These are phyloP conservation scores for Candida lessepsii DNA, from an alignment of 805 yeast species.

Conservation along the genomic window DNA sequence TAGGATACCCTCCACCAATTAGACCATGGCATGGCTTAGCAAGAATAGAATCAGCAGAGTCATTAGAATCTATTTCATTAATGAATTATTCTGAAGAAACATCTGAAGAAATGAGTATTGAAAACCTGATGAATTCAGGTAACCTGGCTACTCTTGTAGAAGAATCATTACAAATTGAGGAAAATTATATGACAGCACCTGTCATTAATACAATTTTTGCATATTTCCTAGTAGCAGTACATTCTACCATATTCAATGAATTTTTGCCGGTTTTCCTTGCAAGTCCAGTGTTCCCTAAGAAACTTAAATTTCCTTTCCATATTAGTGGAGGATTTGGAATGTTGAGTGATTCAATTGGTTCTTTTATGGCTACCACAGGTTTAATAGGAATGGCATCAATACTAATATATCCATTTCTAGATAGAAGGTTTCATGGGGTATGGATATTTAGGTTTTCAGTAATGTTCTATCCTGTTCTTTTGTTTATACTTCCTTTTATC, in stretches of 20 bases:
- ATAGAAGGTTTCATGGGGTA: slow-evolving; percentile 19
- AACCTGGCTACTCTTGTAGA: background rate
- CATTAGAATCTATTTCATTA: background rate
- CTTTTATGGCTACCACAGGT: slow-evolving; percentile 35
- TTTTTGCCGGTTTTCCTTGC: slow-evolving; percentile 33
- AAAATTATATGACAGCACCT: slow-evolving; percentile 22
- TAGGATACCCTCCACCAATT: slow-evolving; percentile 26
- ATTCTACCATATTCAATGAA: slow-evolving; percentile 29
- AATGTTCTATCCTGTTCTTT: slow-evolving; percentile 31
- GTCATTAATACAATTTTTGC: slow-evolving; percentile 31
- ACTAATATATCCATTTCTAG: slow-evolving; percentile 34
- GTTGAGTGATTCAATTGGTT: slow-evolving; percentile 28
- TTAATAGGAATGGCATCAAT: slow-evolving; percentile 39
- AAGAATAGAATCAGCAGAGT: slow-evolving; percentile 30
- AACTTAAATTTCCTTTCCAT: slow-evolving; percentile 29
- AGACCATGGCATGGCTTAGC: slow-evolving; percentile 30
- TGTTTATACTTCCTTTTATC: slow-evolving; percentile 27
- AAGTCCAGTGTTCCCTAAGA: slow-evolving; percentile 23
- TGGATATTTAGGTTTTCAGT: slow-evolving; percentile 24
- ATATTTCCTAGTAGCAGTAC: slow-evolving; percentile 33
- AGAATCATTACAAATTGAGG: background rate
- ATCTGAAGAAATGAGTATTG: background rate
- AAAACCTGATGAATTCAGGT: too few relatives aligned
- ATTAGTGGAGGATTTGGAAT: slow-evolving; percentile 36
- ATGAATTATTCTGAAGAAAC: background rate